Conservation (phyloP, 2,329 filamentous ascomycete species). For the Trichoderma asperellum region DNA sequence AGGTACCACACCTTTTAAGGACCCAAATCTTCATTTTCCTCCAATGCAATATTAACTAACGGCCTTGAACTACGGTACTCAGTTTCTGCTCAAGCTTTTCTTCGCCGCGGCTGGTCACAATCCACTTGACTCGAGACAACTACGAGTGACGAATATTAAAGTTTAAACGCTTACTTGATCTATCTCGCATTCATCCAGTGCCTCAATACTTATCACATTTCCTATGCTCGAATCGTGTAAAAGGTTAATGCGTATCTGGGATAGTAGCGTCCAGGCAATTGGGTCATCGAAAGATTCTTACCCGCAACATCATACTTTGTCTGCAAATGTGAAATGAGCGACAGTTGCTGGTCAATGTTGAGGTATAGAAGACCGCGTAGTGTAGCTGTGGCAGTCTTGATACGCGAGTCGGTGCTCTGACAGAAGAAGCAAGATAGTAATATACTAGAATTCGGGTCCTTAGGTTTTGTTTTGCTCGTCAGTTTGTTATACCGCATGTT, state of each 20-base stretch:
- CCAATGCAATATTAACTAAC: not conserved
- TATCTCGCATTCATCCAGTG: not conserved
- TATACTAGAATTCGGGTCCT: not conserved
- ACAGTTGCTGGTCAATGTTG: slow-evolving; percentile 41
- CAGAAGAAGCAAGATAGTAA: slow-evolving; percentile 28
- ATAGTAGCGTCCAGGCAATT: slow-evolving; percentile 45
- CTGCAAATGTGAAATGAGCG: slow-evolving; percentile 42
- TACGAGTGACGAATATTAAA: not conserved
- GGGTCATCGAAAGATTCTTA: slow-evolving; percentile 45
- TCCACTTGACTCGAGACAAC: not conserved
- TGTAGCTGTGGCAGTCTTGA: slow-evolving; percentile 47
- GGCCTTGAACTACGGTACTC: not conserved
- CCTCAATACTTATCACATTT: not conserved
- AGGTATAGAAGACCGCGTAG: slow-evolving; percentile 49
- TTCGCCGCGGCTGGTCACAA: not conserved
- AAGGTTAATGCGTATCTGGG: slow-evolving; percentile 40
- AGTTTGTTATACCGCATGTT: slow-evolving; percentile 40
- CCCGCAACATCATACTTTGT: slow-evolving; percentile 37
- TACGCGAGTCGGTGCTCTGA: slow-evolving; percentile 33
- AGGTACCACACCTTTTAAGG: too few species aligned
- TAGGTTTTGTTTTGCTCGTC: not conserved
- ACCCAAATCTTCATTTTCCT: not conserved
- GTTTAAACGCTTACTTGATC: not conserved
- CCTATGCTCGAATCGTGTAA: slow-evolving; percentile 43
- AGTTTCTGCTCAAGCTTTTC: not conserved